These are phyloP conservation scores for Aspergillus sergii DNA, from an alignment of 2,329 filamentous ascomycete species.

Conservation along the genomic window DNA sequence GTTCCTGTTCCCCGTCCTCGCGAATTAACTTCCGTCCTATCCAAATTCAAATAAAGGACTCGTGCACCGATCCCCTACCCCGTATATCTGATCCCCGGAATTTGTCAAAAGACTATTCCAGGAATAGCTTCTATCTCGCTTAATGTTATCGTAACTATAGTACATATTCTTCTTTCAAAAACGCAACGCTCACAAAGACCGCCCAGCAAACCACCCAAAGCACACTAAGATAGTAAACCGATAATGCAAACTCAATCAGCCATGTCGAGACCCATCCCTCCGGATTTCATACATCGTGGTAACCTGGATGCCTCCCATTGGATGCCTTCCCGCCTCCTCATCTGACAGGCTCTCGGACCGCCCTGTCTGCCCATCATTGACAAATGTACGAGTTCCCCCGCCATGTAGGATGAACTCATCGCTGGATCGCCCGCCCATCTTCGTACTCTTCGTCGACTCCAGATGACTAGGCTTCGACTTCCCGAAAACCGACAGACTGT, in stretches of 20 bases:
- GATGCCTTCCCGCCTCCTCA: conserved; percentile 13
- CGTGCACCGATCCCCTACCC: not conserved
- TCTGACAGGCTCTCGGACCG: conserved; percentile 9
- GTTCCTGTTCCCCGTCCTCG: not conserved
- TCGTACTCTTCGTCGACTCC: conserved; percentile 3
- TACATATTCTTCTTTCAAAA: not conserved
- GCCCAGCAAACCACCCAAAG: not conserved
- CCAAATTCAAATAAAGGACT: not conserved
- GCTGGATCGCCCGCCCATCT: conserved; percentile 6
- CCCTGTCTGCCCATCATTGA: conserved; percentile 9
- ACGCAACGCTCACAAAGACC: not conserved
- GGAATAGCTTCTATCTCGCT: not conserved
- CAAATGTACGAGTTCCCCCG: not conserved
- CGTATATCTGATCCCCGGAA: not conserved
- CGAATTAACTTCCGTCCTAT: not conserved
- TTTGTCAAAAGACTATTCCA: not conserved
- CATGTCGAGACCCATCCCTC: conserved; percentile 1
- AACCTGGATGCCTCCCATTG: conserved; percentile 21
- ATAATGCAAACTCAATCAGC: not conserved
- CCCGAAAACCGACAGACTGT: conserved; percentile 11
- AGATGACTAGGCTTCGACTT: conserved; percentile 13
- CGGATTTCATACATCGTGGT: conserved; percentile 25
- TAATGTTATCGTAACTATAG: not conserved
- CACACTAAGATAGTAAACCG: too few relatives aligned
- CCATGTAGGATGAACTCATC: conserved; percentile 17